Base-by-base conservation (phyloP, 345 rosid species). In the Syzygium grande region DNA sequence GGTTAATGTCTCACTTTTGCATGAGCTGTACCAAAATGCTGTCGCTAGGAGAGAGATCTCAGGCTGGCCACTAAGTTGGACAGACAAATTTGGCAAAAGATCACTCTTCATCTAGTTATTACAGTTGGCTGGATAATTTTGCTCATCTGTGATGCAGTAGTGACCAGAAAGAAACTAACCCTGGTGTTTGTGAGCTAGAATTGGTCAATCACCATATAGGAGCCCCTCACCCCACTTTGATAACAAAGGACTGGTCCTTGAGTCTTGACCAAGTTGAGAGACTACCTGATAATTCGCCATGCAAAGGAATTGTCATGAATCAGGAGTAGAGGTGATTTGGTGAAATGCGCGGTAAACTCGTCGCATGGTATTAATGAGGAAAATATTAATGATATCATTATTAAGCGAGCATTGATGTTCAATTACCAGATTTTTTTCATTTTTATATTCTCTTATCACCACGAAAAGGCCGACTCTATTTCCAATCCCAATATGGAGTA, bases 11-110 rank as follows among this genome's bases (percentile, higher is more conserved):
- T 85, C 85, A 86, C 90, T 77, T 34, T 41, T 90, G 91, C 91
- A 85, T 41, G 56, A 41, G 63, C 68, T 43, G 59, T 84, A 51
- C 80, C 80, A 29, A 59, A 53, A 43, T 17, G 41, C 86, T 84
- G 59, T 30, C 43, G 25, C 34, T 86, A 77, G 59, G 88, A 89
- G 92, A 89, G 77, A 89, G 77, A 86, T 87, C 41, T 87, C 34
- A 89, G 92, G 85, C 27, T 84, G 79, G 86, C 92, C 93, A 41
- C 85, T 85, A 27, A 73, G 85, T 88, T 86, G 55, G 55, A 88
- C 51, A 65, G 84, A 77, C 34, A 61, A 88, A 88, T 51, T 83
- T 19, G 87, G 84, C 89, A 93, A 85, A 19, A 19, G 80, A 73
- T 38, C 80, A 73, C 80, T 73, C 80, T 73, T 73, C 80, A 19